These are phyloP conservation scores for Guyanaporus albipodus DNA, from an alignment of 768 basidiomycete species.

Conservation along the genomic window DNA sequence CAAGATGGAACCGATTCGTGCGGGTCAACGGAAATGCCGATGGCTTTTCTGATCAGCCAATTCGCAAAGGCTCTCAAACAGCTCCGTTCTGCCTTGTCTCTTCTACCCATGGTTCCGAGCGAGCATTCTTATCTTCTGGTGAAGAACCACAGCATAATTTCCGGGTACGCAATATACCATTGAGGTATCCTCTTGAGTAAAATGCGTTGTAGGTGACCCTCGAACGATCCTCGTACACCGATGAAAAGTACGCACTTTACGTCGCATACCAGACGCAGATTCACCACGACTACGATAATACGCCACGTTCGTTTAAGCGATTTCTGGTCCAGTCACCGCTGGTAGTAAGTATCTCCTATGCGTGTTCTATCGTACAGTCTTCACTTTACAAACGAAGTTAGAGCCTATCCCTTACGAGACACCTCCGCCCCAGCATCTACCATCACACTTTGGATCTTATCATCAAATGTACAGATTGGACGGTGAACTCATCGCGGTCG, in stretches of 20 bases:
- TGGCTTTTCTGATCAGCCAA: constrained; percentile 6
- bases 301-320: constrained; percentile 50
- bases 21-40: constrained; percentile 39
- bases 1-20: constrained; percentile 74
- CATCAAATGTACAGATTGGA: constrained; percentile 88
- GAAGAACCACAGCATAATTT: constrained; percentile 48
- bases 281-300: constrained; percentile 63
- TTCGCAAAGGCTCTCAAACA: constrained; percentile 8
- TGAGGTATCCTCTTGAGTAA: neutral
- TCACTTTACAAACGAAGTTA: constrained; percentile 35
- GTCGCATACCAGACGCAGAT: constrained; percentile 73
- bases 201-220: constrained; percentile 53
- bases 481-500: constrained; percentile 76
- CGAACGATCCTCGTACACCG: constrained; percentile 70
- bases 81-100: constrained; percentile 39
- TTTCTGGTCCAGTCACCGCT: constrained; percentile 84
- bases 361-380: neutral
- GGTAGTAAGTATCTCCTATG: constrained; percentile 40
- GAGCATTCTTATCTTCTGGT: constrained; percentile 25
- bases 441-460: constrained; percentile 83
- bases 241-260: constrained; percentile 80
- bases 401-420: constrained; percentile 58
- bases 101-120: constrained; percentile 58
- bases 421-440: constrained; percentile 53
- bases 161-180: constrained; percentile 40